phyloP scores from a whole-genome alignment of 352 stramenopile species.

The Globisporangium sylvaticum region DNA sequence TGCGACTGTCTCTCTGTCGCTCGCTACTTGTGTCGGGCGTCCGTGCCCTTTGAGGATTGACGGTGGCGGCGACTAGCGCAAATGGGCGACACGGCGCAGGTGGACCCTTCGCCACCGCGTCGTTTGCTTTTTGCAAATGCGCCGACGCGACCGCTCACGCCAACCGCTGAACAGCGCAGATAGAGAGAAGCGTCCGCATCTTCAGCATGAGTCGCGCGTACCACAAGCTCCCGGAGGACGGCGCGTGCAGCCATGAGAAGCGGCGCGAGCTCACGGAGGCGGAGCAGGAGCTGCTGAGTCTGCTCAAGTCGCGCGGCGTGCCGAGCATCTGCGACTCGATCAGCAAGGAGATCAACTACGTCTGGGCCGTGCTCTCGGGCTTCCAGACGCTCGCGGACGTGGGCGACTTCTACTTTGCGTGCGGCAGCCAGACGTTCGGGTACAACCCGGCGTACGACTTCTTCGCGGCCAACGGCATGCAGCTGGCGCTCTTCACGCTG shows the following conservation, averaged over 20 bases:
- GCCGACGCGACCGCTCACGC: not conserved
- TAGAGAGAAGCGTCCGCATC: not conserved
- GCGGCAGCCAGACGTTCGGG: slow-evolving; percentile 52
- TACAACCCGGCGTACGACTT: slow-evolving; percentile 71
- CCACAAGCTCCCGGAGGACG: slow-evolving; percentile 20
- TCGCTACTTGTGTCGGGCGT: not conserved
- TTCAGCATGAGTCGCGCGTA: slow-evolving; percentile 26
- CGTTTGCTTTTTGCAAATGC: not conserved
- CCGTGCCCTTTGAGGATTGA: slow-evolving; percentile 2
- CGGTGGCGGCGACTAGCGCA: slow-evolving; percentile 7
- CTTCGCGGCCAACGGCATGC: slow-evolving; percentile 56
- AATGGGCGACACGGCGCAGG: not conserved
- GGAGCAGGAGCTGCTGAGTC: slow-evolving; percentile 56
- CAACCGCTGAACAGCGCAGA: not conserved
- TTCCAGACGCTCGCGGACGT: slow-evolving; percentile 67
- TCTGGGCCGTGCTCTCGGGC: slow-evolving; percentile 61
- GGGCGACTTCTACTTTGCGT: slow-evolving; percentile 78
- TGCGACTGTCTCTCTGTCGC: not conserved
- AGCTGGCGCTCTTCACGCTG: slow-evolving; percentile 63
- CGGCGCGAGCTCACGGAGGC: slow-evolving; percentile 38
- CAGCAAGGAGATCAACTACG: slow-evolving; percentile 74
- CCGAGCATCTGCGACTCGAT: slow-evolving; percentile 66
- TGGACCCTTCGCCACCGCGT: not conserved
- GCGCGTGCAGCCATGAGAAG: slow-evolving; percentile 3
- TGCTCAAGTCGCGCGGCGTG: slow-evolving; percentile 63